Percentiles rank a stretch among this genome's conserved stretches.
These are phyloP conservation scores for Lachancea sp. DNA, from an alignment of 805 yeast genomes.

Conservation along the genomic window DNA sequence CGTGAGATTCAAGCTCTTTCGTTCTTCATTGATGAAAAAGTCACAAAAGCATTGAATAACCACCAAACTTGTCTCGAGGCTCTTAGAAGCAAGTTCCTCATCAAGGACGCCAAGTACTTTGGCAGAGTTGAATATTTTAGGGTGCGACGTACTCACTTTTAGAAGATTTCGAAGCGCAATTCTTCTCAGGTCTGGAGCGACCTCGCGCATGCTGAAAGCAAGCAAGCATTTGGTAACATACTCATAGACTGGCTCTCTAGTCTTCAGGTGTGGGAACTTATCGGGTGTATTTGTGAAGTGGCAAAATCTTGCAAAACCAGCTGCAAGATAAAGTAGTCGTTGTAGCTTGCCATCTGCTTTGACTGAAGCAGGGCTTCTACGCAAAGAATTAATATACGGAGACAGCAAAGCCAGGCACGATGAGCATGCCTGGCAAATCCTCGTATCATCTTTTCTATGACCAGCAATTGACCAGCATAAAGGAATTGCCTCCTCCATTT, in stretches of 20 bases:
- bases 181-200: slow-evolving; percentile 36
- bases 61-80: slow-evolving; percentile 40
- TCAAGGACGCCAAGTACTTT: slow-evolving; percentile 49
- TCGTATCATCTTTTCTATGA: slow-evolving; percentile 40
- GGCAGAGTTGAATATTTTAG: slow-evolving; percentile 57
- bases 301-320: slow-evolving; percentile 67
- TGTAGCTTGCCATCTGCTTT: slow-evolving; percentile 41
- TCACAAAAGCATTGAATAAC: slow-evolving; percentile 52
- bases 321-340: slow-evolving; percentile 55
- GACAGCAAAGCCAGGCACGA: slow-evolving; percentile 50
- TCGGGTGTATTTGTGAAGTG: slow-evolving; percentile 44
- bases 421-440: slow-evolving; percentile 55
- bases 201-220: slow-evolving; percentile 40
- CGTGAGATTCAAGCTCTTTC: slow-evolving; percentile 31
- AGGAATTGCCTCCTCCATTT: slow-evolving; percentile 70
- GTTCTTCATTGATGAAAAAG: slow-evolving; percentile 54
- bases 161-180: slow-evolving; percentile 54
- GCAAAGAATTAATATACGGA: slow-evolving; percentile 38
- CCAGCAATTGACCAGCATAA: slow-evolving; percentile 52
- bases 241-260: slow-evolving; percentile 50
- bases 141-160: slow-evolving; percentile 53
- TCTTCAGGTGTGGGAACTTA: slow-evolving; percentile 38
- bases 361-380: slow-evolving; percentile 17
- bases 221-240: slow-evolving; percentile 54
- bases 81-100: slow-evolving; percentile 37